Evolutionary conservation across 2,329 filamentous ascomycete genomes (phyloP), one percentile per base, ranked within the genome.

Genomic region (Ophiosphaerella narmari): DNA sequence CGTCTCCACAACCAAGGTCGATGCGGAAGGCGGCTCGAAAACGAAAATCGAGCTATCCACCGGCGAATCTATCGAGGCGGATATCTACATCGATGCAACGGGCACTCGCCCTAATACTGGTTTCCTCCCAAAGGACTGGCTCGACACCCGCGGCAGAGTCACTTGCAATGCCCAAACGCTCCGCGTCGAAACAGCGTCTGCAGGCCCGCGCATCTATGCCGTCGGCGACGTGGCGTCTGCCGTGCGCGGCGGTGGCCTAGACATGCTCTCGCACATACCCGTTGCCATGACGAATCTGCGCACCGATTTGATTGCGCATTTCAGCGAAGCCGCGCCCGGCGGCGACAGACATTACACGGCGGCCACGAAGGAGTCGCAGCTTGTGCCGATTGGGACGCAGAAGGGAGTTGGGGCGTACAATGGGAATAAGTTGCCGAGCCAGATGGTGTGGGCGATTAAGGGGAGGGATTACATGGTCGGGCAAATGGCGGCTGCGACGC

Each of bases 31-130:
- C 24, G 75, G 70, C 33, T 72, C 72, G 39, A 81, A 79, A 54
- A 73, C 75, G 2, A 62, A 81, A 29, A 58, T 73, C 13, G 56
- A 68, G 47, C 65, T 74, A 9, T 68, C 65, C 45, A 78, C 80
- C 56, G 82, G 82, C 37, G 74, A 78, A 46, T 75, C 72, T 3
- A 59, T 81, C 50, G 73, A 73, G 0, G 76, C 77, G 5, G 82
- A 85, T 56, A 63, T 83, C 43, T 84, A 81, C 64, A 78, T 85
- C 51, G 76, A 79, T 14, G 80, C 79, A 7, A 79, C 77, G 1
- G 82, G 82, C 14, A 75, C 74, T 8, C 68, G 71, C 13, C 81
- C 82, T 0, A 84, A 82, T 65, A 82, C 77, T 24, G 70, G 68
- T 31, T 85, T 80, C 63, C 71, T 86, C 1, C 81, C 82, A 1